Evolutionary conservation across 306 rosid genomes (phyloP).

Genomic region (Corylus heterophylla): DNA sequence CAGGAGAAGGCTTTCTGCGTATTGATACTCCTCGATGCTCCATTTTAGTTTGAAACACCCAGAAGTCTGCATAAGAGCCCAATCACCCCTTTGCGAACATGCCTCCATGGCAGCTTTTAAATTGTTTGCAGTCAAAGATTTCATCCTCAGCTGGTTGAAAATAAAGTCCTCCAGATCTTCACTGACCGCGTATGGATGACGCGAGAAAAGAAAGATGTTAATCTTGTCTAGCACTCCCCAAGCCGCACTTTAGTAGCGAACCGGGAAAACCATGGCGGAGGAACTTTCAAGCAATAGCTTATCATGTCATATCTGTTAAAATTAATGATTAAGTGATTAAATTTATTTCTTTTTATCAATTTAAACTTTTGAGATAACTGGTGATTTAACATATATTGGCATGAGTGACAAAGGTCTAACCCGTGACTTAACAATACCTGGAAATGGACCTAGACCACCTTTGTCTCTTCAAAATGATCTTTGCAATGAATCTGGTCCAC

Average conservation of each 20-base stretch:
- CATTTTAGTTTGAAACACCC: not conserved
- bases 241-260: not conserved
- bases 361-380: no score
- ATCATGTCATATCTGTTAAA: slow-evolving; percentile 25
- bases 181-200: not conserved
- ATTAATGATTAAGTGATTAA: no score
- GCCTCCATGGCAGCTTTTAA: not conserved
- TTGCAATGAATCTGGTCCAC: not conserved
- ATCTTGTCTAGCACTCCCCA: not conserved
- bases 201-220: not conserved
- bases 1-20: slow-evolving; percentile 7
- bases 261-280: not conserved
- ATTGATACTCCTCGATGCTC: slow-evolving; percentile 29
- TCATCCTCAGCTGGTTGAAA: slow-evolving; percentile 10
- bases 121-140: not conserved
- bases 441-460: slow-evolving; percentile 26
- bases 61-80: slow-evolving; percentile 8
- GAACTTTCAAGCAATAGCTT: slow-evolving; percentile 11
- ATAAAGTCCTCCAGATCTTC: not conserved
- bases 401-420: no score
- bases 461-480: not conserved
- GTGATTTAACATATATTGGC: no score
- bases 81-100: slow-evolving; percentile 27
- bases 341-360: no score
- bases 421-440: not conserved